Percentiles rank a stretch among this genome's conserved stretches.
Evolutionary conservation across 768 basidiomycete species (phyloP).

Genomic region (Suillus sp.): DNA sequence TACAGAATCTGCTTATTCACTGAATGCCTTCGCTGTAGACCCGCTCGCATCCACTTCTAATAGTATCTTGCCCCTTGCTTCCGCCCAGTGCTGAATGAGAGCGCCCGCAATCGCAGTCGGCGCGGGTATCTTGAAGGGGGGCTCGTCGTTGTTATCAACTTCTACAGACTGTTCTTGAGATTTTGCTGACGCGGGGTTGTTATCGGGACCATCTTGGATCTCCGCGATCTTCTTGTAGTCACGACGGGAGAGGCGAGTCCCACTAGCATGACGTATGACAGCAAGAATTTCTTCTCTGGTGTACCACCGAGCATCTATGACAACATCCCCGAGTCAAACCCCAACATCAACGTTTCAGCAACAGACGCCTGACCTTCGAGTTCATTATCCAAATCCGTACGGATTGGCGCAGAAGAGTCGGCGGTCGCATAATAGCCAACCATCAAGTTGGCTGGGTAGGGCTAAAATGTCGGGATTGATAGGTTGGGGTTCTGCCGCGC

Average conservation of each 20-base stretch:
- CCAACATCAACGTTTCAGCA: background rate
- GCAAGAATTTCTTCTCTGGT: slow-evolving; percentile 69
- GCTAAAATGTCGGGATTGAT: slow-evolving; percentile 46
- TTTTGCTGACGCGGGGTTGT: slow-evolving; percentile 17
- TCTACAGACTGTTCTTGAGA: slow-evolving; percentile 20
- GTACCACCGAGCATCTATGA: slow-evolving; percentile 86
- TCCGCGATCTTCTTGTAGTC: slow-evolving; percentile 56
- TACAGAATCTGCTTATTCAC: slow-evolving; percentile 13
- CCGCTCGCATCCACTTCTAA: slow-evolving; percentile 4
- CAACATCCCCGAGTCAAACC: slow-evolving; percentile 5
- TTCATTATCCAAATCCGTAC: slow-evolving; percentile 91
- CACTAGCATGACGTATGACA: slow-evolving; percentile 59
- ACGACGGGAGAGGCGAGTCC: slow-evolving; percentile 47
- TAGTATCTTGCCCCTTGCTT: slow-evolving; percentile 44
- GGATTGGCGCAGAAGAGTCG: slow-evolving; percentile 71
- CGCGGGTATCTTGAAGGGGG: slow-evolving; percentile 76
- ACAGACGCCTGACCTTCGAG: slow-evolving; percentile 65
- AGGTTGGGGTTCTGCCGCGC: background rate
- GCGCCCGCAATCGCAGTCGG: slow-evolving; percentile 81
- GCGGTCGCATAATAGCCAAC: slow-evolving; percentile 85
- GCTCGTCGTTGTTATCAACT: slow-evolving; percentile 37
- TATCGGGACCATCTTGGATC: slow-evolving; percentile 37
- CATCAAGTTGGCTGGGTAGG: slow-evolving; percentile 90
- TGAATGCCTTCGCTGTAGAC: slow-evolving; percentile 10
- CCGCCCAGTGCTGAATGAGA: slow-evolving; percentile 80